Conservation (phyloP, 768 basidiomycete genomes). For the Mrakia blollopis region DNA sequence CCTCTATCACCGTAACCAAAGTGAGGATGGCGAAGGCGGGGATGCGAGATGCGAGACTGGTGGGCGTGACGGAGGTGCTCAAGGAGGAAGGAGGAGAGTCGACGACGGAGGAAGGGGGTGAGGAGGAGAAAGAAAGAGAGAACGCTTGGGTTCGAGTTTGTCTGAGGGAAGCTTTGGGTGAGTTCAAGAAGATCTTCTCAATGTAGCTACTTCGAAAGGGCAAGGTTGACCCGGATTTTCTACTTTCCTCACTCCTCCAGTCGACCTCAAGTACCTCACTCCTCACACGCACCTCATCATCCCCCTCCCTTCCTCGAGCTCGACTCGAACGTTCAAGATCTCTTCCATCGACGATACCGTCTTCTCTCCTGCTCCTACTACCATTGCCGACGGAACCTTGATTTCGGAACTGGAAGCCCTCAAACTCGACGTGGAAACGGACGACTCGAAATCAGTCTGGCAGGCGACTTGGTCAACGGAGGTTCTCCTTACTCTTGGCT, state of each 20-base stretch:
- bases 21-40: conserved; percentile 19
- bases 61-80: conserved; percentile 10
- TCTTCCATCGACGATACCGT: conserved; percentile 22
- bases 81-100: background rate
- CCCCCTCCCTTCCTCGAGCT: conserved; percentile 10
- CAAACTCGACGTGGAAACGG: conserved; percentile 16
- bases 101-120: background rate
- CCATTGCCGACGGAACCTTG: background rate
- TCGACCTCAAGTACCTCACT: conserved; percentile 32
- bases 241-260: background rate
- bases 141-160: conserved; percentile 36
- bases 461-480: conserved; percentile 14
- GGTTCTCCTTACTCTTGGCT: background rate
- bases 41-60: conserved; percentile 9
- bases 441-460: conserved; percentile 27
- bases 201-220: background rate
- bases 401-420: background rate
- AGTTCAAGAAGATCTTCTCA: conserved; percentile 14
- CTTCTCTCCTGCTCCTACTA: background rate
- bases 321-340: conserved; percentile 21
- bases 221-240: background rate
- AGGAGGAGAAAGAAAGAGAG: conserved; percentile 35
- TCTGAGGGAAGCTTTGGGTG: conserved; percentile 38
- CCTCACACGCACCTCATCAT: conserved; percentile 21
- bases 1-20: conserved; percentile 26